Evolutionary conservation across 2,329 filamentous ascomycete species (phyloP).

Genomic region (Fusarium mundagurra): DNA sequence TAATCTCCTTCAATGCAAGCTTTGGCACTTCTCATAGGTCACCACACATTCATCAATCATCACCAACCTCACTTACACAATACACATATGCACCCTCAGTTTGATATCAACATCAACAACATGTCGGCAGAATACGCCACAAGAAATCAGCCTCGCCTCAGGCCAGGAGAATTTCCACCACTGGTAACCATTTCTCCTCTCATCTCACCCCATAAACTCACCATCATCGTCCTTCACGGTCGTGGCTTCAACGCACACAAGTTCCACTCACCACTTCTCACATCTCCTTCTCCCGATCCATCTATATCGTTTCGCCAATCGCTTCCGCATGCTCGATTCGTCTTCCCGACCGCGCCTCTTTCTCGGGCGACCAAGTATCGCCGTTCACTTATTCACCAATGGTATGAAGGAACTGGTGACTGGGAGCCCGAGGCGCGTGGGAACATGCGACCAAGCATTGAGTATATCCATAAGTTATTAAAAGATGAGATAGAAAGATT

Average conservation of each 20-base stretch:
- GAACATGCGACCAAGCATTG: conserved; percentile 53
- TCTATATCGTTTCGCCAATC: conserved; percentile 42
- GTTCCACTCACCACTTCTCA: conserved; percentile 54
- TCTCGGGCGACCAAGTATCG: conserved; percentile 46
- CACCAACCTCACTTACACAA: background rate
- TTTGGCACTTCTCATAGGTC: background rate
- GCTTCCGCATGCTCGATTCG: conserved; percentile 57
- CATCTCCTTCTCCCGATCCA: conserved; percentile 12
- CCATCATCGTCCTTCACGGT: conserved; percentile 60
- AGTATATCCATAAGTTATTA: conserved; percentile 53
- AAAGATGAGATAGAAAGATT: conserved; percentile 49
- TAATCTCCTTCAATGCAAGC: background rate
- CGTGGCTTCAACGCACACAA: conserved; percentile 54
- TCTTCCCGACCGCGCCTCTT: conserved; percentile 61
- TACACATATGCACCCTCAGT: background rate
- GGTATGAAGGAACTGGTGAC: conserved; percentile 50
- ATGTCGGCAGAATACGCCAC: background rate
- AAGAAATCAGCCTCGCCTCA: background rate
- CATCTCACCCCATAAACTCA: conserved; percentile 50
- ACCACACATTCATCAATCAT: background rate
- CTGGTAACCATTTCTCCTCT: conserved; percentile 37
- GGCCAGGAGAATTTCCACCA: conserved; percentile 39
- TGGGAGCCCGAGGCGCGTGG: conserved; percentile 47
- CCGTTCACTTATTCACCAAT: conserved; percentile 47
- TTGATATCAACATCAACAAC: background rate